Conservation (phyloP, 108 stramenopile genomes). For the Skeletonema grethae region DNA sequence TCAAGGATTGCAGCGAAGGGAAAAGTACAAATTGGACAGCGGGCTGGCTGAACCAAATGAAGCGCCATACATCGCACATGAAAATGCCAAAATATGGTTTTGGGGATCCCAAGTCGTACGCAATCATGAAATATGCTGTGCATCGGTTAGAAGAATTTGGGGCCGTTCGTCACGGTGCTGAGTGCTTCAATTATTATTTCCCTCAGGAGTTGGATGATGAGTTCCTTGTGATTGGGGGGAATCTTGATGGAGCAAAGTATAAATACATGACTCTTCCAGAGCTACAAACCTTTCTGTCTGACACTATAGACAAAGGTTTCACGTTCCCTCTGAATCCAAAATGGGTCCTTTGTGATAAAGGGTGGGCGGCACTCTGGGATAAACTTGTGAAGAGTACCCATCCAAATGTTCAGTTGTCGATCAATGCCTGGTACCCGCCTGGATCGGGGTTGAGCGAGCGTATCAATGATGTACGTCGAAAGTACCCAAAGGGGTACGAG, state of each 20-base stretch:
- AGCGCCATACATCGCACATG: conserved; percentile 44
- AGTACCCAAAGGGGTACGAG: conserved; percentile 45
- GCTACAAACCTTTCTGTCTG: conserved; percentile 54
- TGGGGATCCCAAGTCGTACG: conserved; percentile 76
- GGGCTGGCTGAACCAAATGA: conserved; percentile 68
- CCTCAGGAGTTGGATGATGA: conserved; percentile 80
- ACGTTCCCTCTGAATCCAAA: conserved; percentile 72
- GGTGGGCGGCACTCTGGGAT: conserved; percentile 51
- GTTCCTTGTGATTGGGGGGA: conserved; percentile 62
- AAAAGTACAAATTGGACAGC: conserved; percentile 60
- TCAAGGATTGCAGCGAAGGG: conserved; percentile 34
- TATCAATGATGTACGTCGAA: conserved; percentile 34
- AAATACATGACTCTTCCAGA: conserved; percentile 66
- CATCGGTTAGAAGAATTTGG: conserved; percentile 59
- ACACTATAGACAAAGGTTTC: conserved; percentile 61
- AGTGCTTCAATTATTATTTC: conserved; percentile 82
- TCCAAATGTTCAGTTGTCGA: conserved; percentile 44
- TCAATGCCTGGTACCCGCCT: conserved; percentile 52
- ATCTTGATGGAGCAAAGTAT: conserved; percentile 46
- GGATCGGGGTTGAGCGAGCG: conserved; percentile 40
- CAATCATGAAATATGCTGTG: conserved; percentile 71
- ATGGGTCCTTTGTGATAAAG: conserved; percentile 52
- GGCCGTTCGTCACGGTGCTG: conserved; percentile 75
- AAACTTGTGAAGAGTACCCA: conserved; percentile 33
- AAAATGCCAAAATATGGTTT: conserved; percentile 74